Conservation (phyloP, 306 rosid species). For the Myrica gale region DNA sequence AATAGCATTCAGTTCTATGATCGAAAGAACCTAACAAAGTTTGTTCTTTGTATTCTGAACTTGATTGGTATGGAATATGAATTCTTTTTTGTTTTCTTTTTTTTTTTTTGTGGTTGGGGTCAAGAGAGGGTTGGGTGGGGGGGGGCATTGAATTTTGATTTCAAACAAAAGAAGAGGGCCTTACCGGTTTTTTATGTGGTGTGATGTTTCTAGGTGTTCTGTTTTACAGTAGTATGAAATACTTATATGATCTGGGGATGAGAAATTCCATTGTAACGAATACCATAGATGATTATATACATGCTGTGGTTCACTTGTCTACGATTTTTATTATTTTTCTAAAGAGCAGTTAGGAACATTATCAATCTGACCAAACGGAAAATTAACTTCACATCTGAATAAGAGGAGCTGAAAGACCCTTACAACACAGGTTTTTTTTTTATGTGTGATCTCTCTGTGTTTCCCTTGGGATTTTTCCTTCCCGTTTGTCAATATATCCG, state of each 20-base stretch:
- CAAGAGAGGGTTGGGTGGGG: too few relatives aligned
- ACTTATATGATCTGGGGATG: not conserved
- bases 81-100: too few relatives aligned
- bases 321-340: not conserved
- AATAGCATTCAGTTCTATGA: not conserved
- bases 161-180: not conserved
- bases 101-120: too few relatives aligned
- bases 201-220: not conserved
- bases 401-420: constrained; percentile 3
- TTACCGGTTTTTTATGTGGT: not conserved
- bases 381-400: not conserved
- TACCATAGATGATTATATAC: not conserved
- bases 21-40: not conserved
- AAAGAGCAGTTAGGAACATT: constrained; percentile 5
- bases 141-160: not conserved
- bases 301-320: constrained; percentile 2
- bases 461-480: constrained; percentile 11
- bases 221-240: not conserved
- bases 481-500: constrained; percentile 10
- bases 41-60: not conserved
- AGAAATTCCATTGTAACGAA: not conserved
- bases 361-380: not conserved
- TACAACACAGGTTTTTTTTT: not conserved
- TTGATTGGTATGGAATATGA: too few relatives aligned
- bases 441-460: constrained; percentile 7